Base-by-base conservation (phyloP, 805 yeast species). In the Starmera amethionina region DNA sequence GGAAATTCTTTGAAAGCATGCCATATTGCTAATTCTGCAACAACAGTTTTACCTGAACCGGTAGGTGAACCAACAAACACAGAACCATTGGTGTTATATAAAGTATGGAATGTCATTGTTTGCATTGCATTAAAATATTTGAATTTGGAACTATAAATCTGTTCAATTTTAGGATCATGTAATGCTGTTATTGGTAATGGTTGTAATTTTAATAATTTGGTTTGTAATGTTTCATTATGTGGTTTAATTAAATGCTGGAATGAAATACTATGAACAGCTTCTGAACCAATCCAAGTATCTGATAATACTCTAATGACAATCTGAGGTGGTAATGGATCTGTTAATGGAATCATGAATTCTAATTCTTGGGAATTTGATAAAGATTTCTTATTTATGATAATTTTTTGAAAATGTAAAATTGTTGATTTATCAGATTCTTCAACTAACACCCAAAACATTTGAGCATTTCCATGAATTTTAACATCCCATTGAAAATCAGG, bases 11-110 rank as follows among this genome's bases (percentile, higher is more conserved):
- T 75, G 58, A 90, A 83, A 1, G 98, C 97, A 57, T 88, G 90
- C 97, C 97, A 93, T 13, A 93, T 85, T 0, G 97, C 97, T 41
- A 93, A 62, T 56, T 93, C 99, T 0, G 97, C 96, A 27, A 94
- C 97, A 30, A 93, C 82, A 0, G 98, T 93, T 60, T 93, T 93
- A 49, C 99, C 99, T 0, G 97, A 90, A 19, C 98, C 98, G 2
- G 98, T 93, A 3, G 99, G 99, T 0, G 97, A 88, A 9, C 99
- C 99, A 35, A 93, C 85, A 59, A 93, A 84, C 0, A 82, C 89
- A 56, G 83, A 84, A 2, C 82, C 72, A 46, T 82, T 75, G 1
- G 82, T 64, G 58, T 93, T 79, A 63, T 89, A 93, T 36, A 93
- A 62, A 0, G 96, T 75, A 55, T 89, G 95, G 64, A 93, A 93